Conservation (phyloP, 306 rosid genomes). For the Quillaja saponaria region DNA sequence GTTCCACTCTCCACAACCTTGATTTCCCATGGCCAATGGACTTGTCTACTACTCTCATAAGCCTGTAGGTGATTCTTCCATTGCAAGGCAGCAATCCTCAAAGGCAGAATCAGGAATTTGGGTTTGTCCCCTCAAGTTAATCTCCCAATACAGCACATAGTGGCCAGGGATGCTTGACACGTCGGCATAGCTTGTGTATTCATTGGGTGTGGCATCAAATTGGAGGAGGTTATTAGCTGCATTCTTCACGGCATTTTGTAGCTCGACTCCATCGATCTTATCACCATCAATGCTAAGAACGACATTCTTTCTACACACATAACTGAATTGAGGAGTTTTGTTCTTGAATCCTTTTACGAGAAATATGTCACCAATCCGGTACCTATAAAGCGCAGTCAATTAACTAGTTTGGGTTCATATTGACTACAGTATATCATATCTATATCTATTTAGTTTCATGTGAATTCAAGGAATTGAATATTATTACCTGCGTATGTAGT, state of each 20-base stretch:
- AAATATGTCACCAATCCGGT: conserved; percentile 39
- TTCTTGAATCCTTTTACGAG: conserved; percentile 44
- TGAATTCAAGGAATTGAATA: not conserved
- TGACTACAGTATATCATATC: not conserved
- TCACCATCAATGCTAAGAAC: conserved; percentile 38
- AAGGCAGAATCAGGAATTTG: conserved; percentile 29
- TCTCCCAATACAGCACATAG: conserved; percentile 48
- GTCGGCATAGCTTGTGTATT: conserved; percentile 43
- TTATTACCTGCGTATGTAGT: conserved; percentile 44
- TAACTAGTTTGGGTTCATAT: not conserved
- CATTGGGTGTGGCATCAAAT: conserved; percentile 21
- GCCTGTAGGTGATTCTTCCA: conserved; percentile 31
- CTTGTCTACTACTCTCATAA: conserved; percentile 38
- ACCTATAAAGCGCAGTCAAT: conserved; percentile 19
- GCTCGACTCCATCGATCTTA: conserved; percentile 40
- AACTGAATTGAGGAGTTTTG: conserved; percentile 45
- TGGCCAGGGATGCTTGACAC: conserved; percentile 38
- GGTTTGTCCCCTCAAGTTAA: conserved; percentile 2
- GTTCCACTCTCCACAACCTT: conserved; percentile 37
- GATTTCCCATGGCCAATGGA: conserved; percentile 46
- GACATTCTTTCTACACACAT: conserved; percentile 41
- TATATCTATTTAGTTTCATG: too few relatives aligned
- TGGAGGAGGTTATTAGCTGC: conserved; percentile 31
- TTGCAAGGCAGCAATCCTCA: conserved; percentile 34
- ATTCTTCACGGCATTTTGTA: conserved; percentile 39